A percentile compares a stretch with the other conserved stretches of the same genome.
phyloP scores from a whole-genome alignment of 169 alveolate genomes.

The Plasmodium coatneyi region DNA sequence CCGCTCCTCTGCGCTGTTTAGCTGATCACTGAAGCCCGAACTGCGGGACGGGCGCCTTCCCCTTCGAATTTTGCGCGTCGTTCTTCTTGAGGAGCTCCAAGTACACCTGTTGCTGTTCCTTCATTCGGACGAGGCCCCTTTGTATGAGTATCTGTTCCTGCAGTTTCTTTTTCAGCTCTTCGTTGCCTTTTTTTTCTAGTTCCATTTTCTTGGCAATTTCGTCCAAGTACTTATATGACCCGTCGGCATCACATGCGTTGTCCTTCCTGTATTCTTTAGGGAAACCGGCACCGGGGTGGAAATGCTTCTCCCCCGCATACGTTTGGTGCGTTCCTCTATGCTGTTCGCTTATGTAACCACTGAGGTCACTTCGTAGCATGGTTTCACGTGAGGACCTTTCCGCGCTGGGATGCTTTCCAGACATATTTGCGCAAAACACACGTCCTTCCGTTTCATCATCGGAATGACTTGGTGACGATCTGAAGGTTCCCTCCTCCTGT shows the following conservation, averaged over 20 bases:
- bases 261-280: background rate
- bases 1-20: background rate
- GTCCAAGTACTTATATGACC: constrained; percentile 4
- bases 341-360: background rate
- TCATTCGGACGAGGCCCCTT: constrained; percentile 9
- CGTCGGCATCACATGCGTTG: background rate
- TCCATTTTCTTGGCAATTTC: constrained; percentile 27
- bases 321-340: background rate
- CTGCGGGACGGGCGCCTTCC: background rate
- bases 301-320: background rate
- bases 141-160: constrained; percentile 51
- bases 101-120: constrained; percentile 44
- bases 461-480: background rate
- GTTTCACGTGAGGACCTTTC: background rate
- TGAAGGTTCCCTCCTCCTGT: background rate
- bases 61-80: background rate
- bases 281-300: background rate
- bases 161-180: constrained; percentile 46
- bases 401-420: background rate
- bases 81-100: constrained; percentile 28
- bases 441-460: constrained; percentile 3
- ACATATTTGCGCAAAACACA: background rate
- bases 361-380: background rate
- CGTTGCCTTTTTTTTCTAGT: constrained; percentile 10
- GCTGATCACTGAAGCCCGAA: background rate